A percentile compares a stretch with the other conserved stretches of the same genome.
Conservation (phyloP, 2,329 filamentous ascomycete genomes). For the Verticillium dahliae region DNA sequence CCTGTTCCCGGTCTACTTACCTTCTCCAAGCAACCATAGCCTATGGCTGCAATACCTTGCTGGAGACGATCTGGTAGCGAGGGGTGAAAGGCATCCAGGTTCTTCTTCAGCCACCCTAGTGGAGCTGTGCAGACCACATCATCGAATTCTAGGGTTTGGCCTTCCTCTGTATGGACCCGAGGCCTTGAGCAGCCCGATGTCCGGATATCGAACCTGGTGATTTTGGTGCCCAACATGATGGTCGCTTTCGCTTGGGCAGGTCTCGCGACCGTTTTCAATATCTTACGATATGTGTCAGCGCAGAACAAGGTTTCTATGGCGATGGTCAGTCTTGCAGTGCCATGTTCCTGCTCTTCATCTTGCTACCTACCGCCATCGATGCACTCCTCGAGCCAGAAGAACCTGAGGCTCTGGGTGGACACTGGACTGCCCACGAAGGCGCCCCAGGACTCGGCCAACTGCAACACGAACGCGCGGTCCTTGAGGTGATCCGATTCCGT, state of each 20-base stretch:
- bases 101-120: slow-evolving; percentile 61
- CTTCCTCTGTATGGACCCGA: slow-evolving; percentile 38
- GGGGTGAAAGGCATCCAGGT: slow-evolving; percentile 53
- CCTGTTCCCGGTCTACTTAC: slow-evolving; percentile 22
- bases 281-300: slow-evolving; percentile 51
- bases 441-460: slow-evolving; percentile 61
- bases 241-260: slow-evolving; percentile 49
- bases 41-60: slow-evolving; percentile 55
- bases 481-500: slow-evolving; percentile 29
- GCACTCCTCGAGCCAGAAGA: slow-evolving; percentile 73
- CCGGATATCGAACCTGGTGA: slow-evolving; percentile 32
- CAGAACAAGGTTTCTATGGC: slow-evolving; percentile 51
- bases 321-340: slow-evolving; percentile 3
- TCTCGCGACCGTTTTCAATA: slow-evolving; percentile 51
- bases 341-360: neutral
- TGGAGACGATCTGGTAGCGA: slow-evolving; percentile 49
- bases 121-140: slow-evolving; percentile 63
- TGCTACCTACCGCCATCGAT: slow-evolving; percentile 56
- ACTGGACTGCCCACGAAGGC: slow-evolving; percentile 63
- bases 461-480: slow-evolving; percentile 37
- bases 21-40: slow-evolving; percentile 68
- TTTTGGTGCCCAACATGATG: slow-evolving; percentile 44
- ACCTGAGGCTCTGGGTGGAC: slow-evolving; percentile 62
- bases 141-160: slow-evolving; percentile 48
- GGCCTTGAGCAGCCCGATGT: slow-evolving; percentile 21